A percentile compares a stretch with the other conserved stretches of the same genome.
phyloP scores from a whole-genome alignment of 148 eudicot genomes.

The Cornus kousa region DNA sequence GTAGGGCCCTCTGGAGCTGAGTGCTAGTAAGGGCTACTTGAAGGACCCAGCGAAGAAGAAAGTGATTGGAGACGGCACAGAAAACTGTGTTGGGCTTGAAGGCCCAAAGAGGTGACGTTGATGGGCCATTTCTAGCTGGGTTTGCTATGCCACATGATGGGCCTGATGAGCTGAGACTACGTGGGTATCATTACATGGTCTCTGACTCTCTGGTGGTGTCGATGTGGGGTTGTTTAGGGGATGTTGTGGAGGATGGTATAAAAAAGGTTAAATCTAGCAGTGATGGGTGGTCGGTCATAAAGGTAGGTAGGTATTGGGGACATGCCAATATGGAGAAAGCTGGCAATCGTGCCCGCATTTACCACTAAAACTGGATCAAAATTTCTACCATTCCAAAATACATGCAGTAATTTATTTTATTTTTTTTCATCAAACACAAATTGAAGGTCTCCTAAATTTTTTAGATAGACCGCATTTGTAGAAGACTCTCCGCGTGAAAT shows the following conservation, averaged over 20 bases:
- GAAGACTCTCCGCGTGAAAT: too few species aligned
- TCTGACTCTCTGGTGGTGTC: constrained; percentile 73
- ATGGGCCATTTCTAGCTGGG: constrained; percentile 61
- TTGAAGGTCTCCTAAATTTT: too few species aligned
- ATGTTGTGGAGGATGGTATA: constrained; percentile 49
- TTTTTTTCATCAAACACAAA: too few species aligned
- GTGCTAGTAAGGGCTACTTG: constrained; percentile 81
- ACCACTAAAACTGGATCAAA: too few species aligned
- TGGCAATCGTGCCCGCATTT: too few species aligned
- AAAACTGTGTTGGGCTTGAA: constrained; percentile 39
- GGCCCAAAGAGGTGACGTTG: not conserved
- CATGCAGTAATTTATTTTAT: too few species aligned
- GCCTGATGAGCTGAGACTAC: constrained; percentile 41
- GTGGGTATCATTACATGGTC: constrained; percentile 91
- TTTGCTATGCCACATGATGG: constrained; percentile 81
- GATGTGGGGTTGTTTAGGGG: constrained; percentile 75
- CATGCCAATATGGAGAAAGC: too few species aligned
- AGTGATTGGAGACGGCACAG: constrained; percentile 66
- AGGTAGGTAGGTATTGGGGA: too few species aligned
- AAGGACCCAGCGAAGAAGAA: constrained; percentile 91
- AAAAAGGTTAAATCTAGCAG: too few species aligned
- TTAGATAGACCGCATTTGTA: too few species aligned
- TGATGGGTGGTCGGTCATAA: too few species aligned
- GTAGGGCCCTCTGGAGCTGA: constrained; percentile 89
- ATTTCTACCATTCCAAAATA: too few species aligned